Evolutionary conservation across 352 stramenopile species (phyloP).

Genomic region (Phytophthora cactorum): DNA sequence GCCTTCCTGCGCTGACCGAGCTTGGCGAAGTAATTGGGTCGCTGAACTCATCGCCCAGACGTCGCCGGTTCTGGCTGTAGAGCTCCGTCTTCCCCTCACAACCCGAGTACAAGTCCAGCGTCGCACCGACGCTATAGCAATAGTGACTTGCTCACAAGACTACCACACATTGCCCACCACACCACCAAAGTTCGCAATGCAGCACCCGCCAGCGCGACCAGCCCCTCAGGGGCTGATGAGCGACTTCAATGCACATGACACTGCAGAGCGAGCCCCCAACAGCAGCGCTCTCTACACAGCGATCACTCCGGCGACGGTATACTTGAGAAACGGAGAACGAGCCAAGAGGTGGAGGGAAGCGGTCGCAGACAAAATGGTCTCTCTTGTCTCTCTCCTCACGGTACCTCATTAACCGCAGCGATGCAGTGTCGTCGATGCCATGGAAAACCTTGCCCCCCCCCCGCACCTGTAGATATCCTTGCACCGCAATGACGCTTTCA

Average conservation of each 20-base stretch:
- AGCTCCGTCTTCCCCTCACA: slow-evolving; percentile 1
- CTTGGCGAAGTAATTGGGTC: slow-evolving; percentile 19
- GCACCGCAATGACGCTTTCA: no score
- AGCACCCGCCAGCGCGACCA: no score
- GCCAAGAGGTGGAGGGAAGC: neutral
- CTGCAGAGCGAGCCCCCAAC: neutral
- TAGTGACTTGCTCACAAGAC: neutral
- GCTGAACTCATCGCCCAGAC: slow-evolving; percentile 25
- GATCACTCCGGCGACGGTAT: neutral
- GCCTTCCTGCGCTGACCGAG: neutral
- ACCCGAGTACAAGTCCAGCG: slow-evolving; percentile 3
- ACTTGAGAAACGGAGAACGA: neutral
- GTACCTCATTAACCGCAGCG: no score
- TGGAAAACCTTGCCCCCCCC: no score
- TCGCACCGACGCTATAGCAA: neutral
- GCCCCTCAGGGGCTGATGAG: no score
- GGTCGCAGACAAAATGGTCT: no score
- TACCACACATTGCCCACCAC: neutral
- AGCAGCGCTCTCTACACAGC: neutral
- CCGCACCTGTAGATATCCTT: no score
- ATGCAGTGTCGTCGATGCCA: no score
- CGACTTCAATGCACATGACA: neutral
- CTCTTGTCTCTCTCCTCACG: no score
- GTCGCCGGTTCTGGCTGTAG: slow-evolving; percentile 23
- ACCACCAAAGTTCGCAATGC: neutral